Base-by-base conservation (phyloP, 371 early-diverging fungal species). In the Mucor lusitanicus region DNA sequence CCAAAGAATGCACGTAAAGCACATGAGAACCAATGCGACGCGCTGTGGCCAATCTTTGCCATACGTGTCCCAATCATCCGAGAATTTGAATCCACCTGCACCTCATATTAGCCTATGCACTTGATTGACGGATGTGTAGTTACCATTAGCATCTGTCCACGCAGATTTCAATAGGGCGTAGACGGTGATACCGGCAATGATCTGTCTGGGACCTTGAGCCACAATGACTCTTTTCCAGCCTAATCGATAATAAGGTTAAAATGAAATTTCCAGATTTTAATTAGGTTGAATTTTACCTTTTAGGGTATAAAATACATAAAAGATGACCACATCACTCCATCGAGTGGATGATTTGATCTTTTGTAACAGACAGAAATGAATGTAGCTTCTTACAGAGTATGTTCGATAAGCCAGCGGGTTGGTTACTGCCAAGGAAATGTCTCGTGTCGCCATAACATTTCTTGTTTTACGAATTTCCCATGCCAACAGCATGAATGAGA, bases 141-240 rank as follows among this genome's bases (percentile, higher is more conserved):
- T 64, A 46, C 70, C 68, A 32, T 69, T 35, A 23, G 69, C 21
- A 15, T 64, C 67, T 11, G 72, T 80, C 80, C 81, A 80, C 6
- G 76, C 76, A 9, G 75, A 65, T 17, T 67, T 40, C 27, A 74
- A 59, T 23, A 79, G 54, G 32, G 80, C 69, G 33, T 69, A 72
- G 8, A 77, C 73, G 6, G 82, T 82, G 37, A 82, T 53, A 46
- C 75, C 75, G 17, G 79, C 78, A 63, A 95, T 87, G 37, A 90
- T 86, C 72, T 93, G 93, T 55, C 95, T 90, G 17, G 95, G 95
- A 7, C 91, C 85, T 67, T 94, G 94, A 59, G 96, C 94, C 60
- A 96, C 83, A 54, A 96, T 67, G 0, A 95, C 77, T 53, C 92
- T 86, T 74, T 94, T 95, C 95, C 96, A 95, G 54, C 91, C 90